Percentiles rank a stretch among this genome's conserved stretches.
These are phyloP conservation scores for Mucor indicus DNA, from an alignment of 371 early-diverging fungal species.

Conservation along the genomic window DNA sequence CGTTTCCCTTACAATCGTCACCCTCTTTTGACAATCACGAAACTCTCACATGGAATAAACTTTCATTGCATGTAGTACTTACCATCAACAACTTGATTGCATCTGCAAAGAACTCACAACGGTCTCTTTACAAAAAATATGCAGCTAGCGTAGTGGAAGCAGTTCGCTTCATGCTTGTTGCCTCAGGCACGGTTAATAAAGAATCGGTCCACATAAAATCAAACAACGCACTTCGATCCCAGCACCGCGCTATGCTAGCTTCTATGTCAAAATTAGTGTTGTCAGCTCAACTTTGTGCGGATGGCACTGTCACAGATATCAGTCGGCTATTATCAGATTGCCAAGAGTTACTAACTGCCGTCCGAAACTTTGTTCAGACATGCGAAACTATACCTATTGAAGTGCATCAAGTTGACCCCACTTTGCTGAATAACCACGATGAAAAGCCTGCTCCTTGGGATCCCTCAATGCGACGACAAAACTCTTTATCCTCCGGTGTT, in stretches of 20 bases:
- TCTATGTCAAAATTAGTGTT: constrained; percentile 79
- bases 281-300: constrained; percentile 78
- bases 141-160: constrained; percentile 63
- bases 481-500: constrained; percentile 1
- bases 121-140: neutral
- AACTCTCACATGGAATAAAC: constrained; percentile 37
- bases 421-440: too few relatives aligned
- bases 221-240: constrained; percentile 62
- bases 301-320: constrained; percentile 51
- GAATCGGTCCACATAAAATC: constrained; percentile 63
- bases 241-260: constrained; percentile 80
- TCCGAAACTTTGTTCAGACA: constrained; percentile 74
- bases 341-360: constrained; percentile 67
- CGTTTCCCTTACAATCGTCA: constrained; percentile 14
- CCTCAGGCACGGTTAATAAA: constrained; percentile 72
- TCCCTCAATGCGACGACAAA: neutral
- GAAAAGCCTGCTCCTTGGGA: neutral
- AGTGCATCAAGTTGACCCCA: constrained; percentile 49
- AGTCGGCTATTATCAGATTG: constrained; percentile 29
- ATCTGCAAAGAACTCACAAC: constrained; percentile 51
- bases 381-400: constrained; percentile 69
- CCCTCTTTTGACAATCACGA: constrained; percentile 19
- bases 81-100: constrained; percentile 63
- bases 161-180: constrained; percentile 79
- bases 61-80: constrained; percentile 60